Evolutionary conservation across 2,329 filamentous ascomycete species (phyloP).

Genomic region (Botrytis aclada): DNA sequence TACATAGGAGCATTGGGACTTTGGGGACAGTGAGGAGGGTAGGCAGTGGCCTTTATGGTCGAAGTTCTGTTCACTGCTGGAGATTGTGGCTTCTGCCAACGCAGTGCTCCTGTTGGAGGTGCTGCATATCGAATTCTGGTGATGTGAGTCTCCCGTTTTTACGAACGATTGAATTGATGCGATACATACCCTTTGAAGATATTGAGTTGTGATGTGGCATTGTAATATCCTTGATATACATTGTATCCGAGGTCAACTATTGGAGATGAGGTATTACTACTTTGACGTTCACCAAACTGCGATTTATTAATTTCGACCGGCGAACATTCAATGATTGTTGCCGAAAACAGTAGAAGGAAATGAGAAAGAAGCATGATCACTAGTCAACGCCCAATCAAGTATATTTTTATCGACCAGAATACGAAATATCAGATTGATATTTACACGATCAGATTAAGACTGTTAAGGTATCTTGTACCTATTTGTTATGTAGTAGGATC

Average conservation of each 20-base stretch:
- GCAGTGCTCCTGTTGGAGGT: conserved; percentile 42
- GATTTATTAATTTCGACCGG: neutral
- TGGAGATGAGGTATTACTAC: neutral
- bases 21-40: conserved; percentile 39
- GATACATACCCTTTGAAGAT: conserved; percentile 45
- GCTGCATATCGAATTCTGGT: conserved; percentile 42
- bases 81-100: conserved; percentile 43
- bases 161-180: neutral
- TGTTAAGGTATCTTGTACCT: neutral
- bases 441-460: neutral
- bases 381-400: neutral
- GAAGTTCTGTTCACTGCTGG: conserved; percentile 26
- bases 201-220: conserved; percentile 42
- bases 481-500: neutral
- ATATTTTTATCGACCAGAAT: neutral
- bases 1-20: conserved; percentile 24
- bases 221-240: conserved; percentile 44
- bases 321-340: neutral
- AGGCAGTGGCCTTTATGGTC: conserved; percentile 33
- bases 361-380: conserved; percentile 4
- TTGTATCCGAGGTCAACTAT: conserved; percentile 46
- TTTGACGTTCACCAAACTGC: neutral
- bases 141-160: neutral
- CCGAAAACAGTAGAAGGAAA: neutral
- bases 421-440: neutral